Conservation (phyloP, 177 flowering plant genomes). For the Vitis hybrid region DNA sequence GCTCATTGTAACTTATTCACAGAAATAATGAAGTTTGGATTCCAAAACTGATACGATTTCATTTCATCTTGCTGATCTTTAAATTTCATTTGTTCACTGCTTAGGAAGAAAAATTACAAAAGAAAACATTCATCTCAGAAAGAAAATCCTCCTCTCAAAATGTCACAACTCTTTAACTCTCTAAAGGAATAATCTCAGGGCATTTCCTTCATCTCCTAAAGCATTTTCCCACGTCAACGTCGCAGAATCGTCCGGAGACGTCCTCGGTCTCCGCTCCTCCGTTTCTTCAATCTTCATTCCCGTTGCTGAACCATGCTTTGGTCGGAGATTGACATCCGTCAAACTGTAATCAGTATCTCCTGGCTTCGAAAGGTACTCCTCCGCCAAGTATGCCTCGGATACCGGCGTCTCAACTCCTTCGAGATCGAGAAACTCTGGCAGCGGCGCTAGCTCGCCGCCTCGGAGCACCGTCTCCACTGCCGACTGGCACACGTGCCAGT, state of each 20-base stretch:
- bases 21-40: no score
- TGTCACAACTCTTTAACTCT: no score
- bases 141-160: background rate
- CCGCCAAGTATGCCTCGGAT: background rate
- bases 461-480: conserved; percentile 38
- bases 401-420: conserved; percentile 1
- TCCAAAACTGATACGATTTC: no score
- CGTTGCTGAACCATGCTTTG: no score
- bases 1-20: no score
- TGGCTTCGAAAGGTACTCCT: conserved; percentile 4
- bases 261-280: conserved; percentile 6
- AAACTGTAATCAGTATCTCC: background rate
- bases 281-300: background rate
- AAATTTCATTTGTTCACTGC: conserved; percentile 8
- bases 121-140: background rate
- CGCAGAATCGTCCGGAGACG: conserved; percentile 30
- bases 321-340: background rate
- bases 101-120: background rate
- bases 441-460: conserved; percentile 21
- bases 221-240: conserved; percentile 25
- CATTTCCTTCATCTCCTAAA: conserved; percentile 15
- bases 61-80: no score
- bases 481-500: conserved; percentile 35
- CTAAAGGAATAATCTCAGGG: conserved; percentile 32
- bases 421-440: conserved; percentile 11